Evolutionary conservation across 768 basidiomycete species (phyloP).

Genomic region (Podaxis rugospora): DNA sequence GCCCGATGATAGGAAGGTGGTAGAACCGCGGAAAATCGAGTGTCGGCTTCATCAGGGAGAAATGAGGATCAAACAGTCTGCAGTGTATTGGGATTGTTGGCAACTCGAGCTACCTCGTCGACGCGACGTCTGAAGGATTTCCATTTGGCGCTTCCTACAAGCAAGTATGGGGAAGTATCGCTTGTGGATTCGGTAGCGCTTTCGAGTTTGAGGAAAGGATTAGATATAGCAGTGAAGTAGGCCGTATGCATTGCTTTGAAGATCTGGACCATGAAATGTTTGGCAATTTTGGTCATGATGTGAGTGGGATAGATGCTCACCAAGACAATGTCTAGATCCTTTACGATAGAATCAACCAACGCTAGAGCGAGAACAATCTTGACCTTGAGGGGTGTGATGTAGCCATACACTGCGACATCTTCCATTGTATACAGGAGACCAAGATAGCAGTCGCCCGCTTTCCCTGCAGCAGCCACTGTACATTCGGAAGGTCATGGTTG

Average conservation of each 20-base stretch:
- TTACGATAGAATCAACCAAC: conserved; percentile 75
- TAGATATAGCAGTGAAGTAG: conserved; percentile 77
- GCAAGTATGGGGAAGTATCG: conserved; percentile 53
- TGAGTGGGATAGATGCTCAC: conserved; percentile 35
- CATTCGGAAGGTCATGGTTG: not conserved
- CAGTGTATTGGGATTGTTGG: conserved; percentile 29
- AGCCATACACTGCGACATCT: conserved; percentile 90
- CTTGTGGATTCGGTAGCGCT: conserved; percentile 37
- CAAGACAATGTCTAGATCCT: conserved; percentile 72
- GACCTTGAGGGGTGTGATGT: conserved; percentile 81
- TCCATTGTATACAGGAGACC: conserved; percentile 89
- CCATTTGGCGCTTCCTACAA: conserved; percentile 64
- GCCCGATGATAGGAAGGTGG: conserved; percentile 9
- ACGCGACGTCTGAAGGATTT: conserved; percentile 64
- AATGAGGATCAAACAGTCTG: conserved; percentile 14
- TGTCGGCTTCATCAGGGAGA: not conserved
- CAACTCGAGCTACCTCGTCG: conserved; percentile 68
- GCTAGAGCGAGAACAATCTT: conserved; percentile 83
- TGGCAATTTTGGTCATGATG: not conserved
- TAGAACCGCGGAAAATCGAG: not conserved
- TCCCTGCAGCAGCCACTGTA: conserved; percentile 46
- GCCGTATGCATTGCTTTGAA: conserved; percentile 90
- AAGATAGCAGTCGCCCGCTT: conserved; percentile 74
- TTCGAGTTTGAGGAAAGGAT: conserved; percentile 79
- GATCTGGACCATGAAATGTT: conserved; percentile 40